A percentile compares a stretch with the other conserved stretches of the same genome.
Conservation (phyloP, 2,329 filamentous ascomycete genomes). For the Ophiostoma angusticollis region DNA sequence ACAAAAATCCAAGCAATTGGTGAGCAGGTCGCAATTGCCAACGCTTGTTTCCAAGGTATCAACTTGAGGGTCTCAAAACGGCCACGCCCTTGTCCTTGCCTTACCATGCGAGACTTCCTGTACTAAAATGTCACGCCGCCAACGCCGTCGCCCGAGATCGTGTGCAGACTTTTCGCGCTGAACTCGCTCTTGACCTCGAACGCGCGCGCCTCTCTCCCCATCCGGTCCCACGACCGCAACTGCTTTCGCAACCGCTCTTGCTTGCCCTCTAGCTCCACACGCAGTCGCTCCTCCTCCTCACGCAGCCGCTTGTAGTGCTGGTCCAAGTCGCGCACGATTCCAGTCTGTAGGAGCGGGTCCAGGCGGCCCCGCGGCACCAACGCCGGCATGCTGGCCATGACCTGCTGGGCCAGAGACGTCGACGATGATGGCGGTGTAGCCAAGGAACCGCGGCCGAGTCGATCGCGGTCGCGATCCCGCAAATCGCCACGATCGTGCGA, state of each 20-base stretch:
- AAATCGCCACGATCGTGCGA: not conserved
- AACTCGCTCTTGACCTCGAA: constrained; percentile 44
- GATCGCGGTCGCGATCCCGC: not conserved
- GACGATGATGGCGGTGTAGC: not conserved
- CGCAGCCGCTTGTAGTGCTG: constrained; percentile 39
- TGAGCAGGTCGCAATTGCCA: too few relatives aligned
- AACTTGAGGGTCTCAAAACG: too few relatives aligned
- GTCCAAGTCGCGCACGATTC: constrained; percentile 41
- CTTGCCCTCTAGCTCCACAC: constrained; percentile 38
- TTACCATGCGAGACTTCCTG: too few relatives aligned
- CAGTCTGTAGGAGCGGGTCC: constrained; percentile 33
- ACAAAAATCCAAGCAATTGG: too few relatives aligned
- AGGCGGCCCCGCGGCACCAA: constrained; percentile 40
- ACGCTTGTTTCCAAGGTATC: too few relatives aligned
- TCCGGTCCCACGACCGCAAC: constrained; percentile 39
- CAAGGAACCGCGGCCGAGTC: not conserved
- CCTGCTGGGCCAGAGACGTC: constrained; percentile 36
- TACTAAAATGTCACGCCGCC: constrained; percentile 41
- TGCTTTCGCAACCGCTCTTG: constrained; percentile 42
- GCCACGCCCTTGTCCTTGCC: too few relatives aligned
- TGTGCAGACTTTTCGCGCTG: constrained; percentile 44
- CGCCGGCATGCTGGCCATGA: constrained; percentile 38
- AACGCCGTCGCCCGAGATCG: constrained; percentile 41
- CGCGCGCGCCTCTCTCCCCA: constrained; percentile 40
- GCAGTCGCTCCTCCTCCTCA: constrained; percentile 45